Base-by-base conservation (phyloP, 345 rosid genomes). In the Garcia nutans region DNA sequence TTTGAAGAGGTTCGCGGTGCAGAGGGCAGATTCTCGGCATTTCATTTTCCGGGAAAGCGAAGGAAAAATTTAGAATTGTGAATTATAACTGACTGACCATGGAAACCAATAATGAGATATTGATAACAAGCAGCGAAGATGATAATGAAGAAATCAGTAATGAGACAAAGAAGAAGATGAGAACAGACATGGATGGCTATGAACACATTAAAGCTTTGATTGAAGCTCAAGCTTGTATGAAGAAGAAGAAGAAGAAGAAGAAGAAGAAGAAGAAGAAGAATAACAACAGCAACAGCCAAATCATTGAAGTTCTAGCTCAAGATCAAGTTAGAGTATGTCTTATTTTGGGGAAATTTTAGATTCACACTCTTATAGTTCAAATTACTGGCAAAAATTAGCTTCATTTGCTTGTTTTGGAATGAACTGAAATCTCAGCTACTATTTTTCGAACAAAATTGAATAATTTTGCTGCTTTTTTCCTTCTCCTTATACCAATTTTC, bases 141-240 rank as follows among this genome's bases (percentile, higher is more conserved):
- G 55, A 10, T 50, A 2, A 37, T 37, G 55, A 50, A 50, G 55
- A 0, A 50, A 2, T 2, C 15, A 50, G 5, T 50, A 16, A 12
- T 10, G 55, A 50, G 16, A 13, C 13, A 16, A 50, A 50, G 19
- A 50, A 50, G 68, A 54, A 67, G 80, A 75, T 5, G 84, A 63
- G 73, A 54, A 23, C 8, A 44, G 42, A 74, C 71, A 45, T 71
- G 19, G 66, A n/a, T 47, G 84, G 68, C 9, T 73, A 73, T 42
- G 69, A 73, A 12, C 16, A 10, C 1, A 52, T 65, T 10, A 79
- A 54, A 81, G 74, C 61, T 10, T 54, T 69, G 52, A 42, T 56
- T 1, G 80, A 69, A 50, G 56, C 71, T 59, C 6, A 76, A 78
- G 63, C 76, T 62, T 61, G 20, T 62, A 16, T 68, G 22, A 61